Conservation (phyloP, 768 basidiomycete species). For the Suillus placidus region DNA sequence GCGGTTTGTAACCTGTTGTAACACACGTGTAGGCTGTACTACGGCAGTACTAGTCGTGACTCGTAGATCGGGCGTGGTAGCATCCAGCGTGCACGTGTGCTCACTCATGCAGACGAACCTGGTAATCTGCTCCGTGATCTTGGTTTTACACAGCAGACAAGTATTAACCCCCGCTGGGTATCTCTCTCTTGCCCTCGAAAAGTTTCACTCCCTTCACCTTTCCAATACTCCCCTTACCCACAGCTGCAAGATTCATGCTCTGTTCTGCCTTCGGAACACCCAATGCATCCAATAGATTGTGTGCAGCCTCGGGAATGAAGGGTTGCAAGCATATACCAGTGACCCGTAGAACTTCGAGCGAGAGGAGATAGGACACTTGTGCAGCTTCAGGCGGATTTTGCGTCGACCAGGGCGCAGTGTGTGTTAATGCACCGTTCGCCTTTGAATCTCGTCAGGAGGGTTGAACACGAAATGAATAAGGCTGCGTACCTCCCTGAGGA, state of each 20-base stretch:
- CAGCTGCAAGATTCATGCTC: constrained; percentile 27
- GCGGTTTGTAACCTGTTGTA: not conserved
- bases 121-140: not conserved
- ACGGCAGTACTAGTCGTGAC: not conserved
- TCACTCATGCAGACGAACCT: not conserved
- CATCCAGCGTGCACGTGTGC: not conserved
- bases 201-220: constrained; percentile 32
- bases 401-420: constrained; percentile 66
- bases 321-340: constrained; percentile 74
- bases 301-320: constrained; percentile 66
- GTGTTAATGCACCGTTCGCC: constrained; percentile 71
- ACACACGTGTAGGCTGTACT: not conserved
- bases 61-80: not conserved
- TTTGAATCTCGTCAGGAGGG: constrained; percentile 28
- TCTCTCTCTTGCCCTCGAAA: constrained; percentile 24
- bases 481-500: constrained; percentile 47
- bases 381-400: constrained; percentile 37
- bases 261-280: constrained; percentile 42
- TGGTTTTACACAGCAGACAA: not conserved
- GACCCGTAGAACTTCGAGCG: constrained; percentile 69
- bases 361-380: constrained; percentile 50
- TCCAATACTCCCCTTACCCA: constrained; percentile 24
- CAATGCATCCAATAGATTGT: constrained; percentile 59
- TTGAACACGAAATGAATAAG: not conserved
- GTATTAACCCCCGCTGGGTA: not conserved